Evolutionary conservation across 257 asterid genomes (phyloP), one percentile per base, ranked within the genome.

Genomic region (Forsythia suspensa): DNA sequence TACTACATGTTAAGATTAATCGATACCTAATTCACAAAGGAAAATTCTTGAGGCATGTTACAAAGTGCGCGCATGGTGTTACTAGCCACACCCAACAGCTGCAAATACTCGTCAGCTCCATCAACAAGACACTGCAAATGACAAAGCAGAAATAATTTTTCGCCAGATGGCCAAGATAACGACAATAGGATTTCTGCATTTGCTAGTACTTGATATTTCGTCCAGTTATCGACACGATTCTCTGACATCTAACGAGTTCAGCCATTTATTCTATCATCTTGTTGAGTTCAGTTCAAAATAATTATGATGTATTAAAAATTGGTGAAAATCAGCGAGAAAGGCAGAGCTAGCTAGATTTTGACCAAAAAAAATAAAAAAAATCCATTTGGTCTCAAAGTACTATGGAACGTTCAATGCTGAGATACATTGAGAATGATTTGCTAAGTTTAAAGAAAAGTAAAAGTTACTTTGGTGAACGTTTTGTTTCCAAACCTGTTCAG

Each of bases 81-180:
- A 89, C 99, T 84, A 20, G 97, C 92, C 61, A 87, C 97, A 77
- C 89, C 97, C 92, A 95, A 82, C 80, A 95, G 88, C 82, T 95
- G 99, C 84, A 95, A 74, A 77, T 95, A 93, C 84, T 92, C 99
- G 29, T 95, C 99, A 29, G 98, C 99, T 83, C 99, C 98, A 59
- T 90, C 99, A 43, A 87, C 86, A 73, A 93, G 97, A 78, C 93
- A 80, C 99, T 95, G 94, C 86, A 76, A 72, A 80, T 70, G 72
- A 59, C 76, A 72, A 36, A 79, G 37, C 34, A n/a, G 5, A 37
- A 10, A 3, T 43, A 43, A 66, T 15, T n/a, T 57, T 72, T 67
- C 41, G 21, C 29, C 36, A 42, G 67, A 36, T 18, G 41, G 79
- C 21, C 13, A 18, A 52, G 77, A 44, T 40, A 63, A 10, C 2